Evolutionary conservation across 2,329 filamentous ascomycete genomes (phyloP).

Genomic region (Botrytis cinerea): DNA sequence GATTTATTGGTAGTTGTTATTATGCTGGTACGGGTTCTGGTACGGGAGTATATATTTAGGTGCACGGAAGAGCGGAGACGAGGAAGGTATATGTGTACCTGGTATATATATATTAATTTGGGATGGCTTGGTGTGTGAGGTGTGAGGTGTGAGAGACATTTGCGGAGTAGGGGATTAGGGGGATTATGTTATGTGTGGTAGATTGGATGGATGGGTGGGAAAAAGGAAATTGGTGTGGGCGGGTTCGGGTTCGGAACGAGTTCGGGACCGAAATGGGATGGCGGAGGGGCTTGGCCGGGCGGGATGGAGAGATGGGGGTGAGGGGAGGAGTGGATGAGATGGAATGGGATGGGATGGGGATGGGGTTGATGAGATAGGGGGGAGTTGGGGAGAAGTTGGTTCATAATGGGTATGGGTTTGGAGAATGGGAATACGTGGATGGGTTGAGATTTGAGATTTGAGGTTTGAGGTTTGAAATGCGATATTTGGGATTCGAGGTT

Average conservation of each 20-base stretch:
- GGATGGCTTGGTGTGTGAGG: too few relatives aligned
- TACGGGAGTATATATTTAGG: too few relatives aligned
- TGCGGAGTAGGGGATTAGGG: too few relatives aligned
- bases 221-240: background rate
- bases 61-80: background rate
- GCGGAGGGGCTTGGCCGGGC: background rate
- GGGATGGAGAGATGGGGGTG: background rate
- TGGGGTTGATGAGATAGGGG: background rate
- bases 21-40: too few relatives aligned
- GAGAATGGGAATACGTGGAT: background rate
- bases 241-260: background rate
- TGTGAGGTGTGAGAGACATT: background rate
- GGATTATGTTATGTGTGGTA: background rate
- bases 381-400: background rate
- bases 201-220: background rate
- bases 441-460: background rate
- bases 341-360: background rate
- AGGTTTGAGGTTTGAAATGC: background rate
- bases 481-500: background rate
- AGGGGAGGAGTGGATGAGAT: background rate
- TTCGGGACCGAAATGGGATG: background rate
- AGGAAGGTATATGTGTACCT: background rate
- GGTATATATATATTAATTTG: too few relatives aligned
- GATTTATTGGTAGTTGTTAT: too few relatives aligned
- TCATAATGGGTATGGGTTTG: background rate